A percentile compares a stretch with the other conserved stretches of the same genome.
Conservation (phyloP, 139 green algal genomes). For the Penium margaritaceum region DNA sequence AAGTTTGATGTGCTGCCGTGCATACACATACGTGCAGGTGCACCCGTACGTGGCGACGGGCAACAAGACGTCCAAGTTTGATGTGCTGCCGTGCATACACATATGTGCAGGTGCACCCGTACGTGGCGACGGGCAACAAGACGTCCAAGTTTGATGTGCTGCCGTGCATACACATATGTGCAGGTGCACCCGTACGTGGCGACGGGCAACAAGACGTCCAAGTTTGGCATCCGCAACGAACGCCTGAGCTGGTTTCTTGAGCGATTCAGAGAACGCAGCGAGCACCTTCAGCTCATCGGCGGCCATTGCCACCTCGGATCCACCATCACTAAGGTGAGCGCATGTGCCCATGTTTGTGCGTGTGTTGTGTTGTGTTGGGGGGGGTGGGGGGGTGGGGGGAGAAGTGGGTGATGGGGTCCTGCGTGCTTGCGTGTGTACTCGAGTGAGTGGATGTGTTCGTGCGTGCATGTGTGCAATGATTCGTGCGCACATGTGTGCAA, state of each 20-base stretch:
- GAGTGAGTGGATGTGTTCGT: no score
- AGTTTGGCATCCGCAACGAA: conserved; percentile 97
- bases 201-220: conserved; percentile 85
- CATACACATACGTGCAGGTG: no score
- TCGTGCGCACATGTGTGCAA: no score
- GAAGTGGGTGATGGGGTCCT: no score
- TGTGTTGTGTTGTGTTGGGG: no score
- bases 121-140: conserved; percentile 59
- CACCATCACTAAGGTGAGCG: conserved; percentile 82
- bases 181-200: conserved; percentile 90
- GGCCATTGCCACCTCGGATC: conserved; percentile 90
- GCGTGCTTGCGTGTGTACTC: no score
- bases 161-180: neutral
- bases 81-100: no score
- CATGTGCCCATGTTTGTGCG: no score
- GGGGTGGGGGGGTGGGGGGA: no score
- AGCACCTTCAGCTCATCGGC: conserved; percentile 78
- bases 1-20: no score
- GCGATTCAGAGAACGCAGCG: conserved; percentile 64
- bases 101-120: conserved; percentile 1
- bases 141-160: conserved; percentile 96
- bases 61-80: conserved; percentile 90
- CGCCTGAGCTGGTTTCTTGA: conserved; percentile 83
- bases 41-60: conserved; percentile 92
- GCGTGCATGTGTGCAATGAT: no score